Evolutionary conservation across 495 filamentous ascomycete genomes (phyloP).

Genomic region (Cairneyella variabilis): DNA sequence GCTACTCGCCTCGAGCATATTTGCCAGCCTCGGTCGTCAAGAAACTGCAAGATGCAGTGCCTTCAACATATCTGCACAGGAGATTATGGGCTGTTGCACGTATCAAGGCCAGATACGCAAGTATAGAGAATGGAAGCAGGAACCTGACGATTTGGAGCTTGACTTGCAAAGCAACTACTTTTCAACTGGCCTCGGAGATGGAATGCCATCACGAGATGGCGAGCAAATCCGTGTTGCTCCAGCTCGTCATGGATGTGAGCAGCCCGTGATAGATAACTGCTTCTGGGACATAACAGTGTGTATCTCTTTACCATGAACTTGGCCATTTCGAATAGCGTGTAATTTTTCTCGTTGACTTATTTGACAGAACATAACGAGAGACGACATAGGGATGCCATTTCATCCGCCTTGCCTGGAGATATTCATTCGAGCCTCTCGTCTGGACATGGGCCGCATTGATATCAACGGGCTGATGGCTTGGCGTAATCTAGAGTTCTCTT

Average conservation of each 20-base stretch:
- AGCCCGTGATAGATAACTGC: neutral
- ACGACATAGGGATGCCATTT: constrained; percentile 28
- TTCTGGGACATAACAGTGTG: neutral
- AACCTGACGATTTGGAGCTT: constrained; percentile 23
- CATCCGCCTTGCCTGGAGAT: constrained; percentile 37
- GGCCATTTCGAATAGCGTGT: neutral
- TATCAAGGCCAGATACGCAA: constrained; percentile 30
- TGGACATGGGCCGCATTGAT: constrained; percentile 19
- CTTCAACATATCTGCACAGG: too few species aligned
- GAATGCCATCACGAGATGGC: constrained; percentile 23
- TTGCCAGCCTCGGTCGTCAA: too few species aligned
- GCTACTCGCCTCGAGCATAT: too few species aligned
- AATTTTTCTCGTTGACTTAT: neutral
- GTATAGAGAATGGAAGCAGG: constrained; percentile 14
- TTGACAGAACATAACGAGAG: neutral
- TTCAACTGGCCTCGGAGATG: constrained; percentile 28
- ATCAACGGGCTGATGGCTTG: constrained; percentile 24
- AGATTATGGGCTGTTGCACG: constrained; percentile 31
- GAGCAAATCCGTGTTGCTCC: constrained; percentile 8
- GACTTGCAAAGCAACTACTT: constrained; percentile 27
- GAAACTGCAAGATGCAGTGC: too few species aligned
- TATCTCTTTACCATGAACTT: neutral
- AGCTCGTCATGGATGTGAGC: constrained; percentile 12
- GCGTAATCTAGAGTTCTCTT: constrained; percentile 13
- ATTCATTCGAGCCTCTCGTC: constrained; percentile 25